These are phyloP conservation scores for Phytophthora litchii DNA, from an alignment of 352 stramenopile genomes.

Conservation along the genomic window DNA sequence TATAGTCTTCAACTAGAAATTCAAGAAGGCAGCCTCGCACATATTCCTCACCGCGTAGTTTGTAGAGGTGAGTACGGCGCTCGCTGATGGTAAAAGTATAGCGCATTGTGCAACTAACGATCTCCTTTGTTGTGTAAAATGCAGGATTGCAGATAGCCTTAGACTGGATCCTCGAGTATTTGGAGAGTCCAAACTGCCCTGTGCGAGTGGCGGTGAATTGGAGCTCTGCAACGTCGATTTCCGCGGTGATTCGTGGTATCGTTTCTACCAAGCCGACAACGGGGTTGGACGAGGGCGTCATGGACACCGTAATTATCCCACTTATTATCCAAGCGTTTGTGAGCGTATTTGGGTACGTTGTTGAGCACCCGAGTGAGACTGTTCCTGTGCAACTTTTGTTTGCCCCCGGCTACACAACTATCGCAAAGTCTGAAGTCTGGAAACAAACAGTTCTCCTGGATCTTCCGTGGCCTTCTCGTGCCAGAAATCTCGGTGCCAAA, in stretches of 20 bases:
- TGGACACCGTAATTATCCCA: constrained; percentile 35
- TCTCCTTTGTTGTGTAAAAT: constrained; percentile 2
- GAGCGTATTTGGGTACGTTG: constrained; percentile 44
- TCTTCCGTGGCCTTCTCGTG: constrained; percentile 35
- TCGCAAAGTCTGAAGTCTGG: constrained; percentile 41
- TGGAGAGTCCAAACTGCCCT: constrained; percentile 47
- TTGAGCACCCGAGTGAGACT: constrained; percentile 40
- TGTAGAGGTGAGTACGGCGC: constrained; percentile 28
- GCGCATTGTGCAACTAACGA: background rate
- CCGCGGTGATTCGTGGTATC: constrained; percentile 50
- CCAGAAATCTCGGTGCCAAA: constrained; percentile 6
- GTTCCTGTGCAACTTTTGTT: constrained; percentile 60
- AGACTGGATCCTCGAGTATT: constrained; percentile 53
- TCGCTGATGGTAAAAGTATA: constrained; percentile 3
- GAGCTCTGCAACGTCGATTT: constrained; percentile 40
- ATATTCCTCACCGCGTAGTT: constrained; percentile 35
- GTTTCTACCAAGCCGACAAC: constrained; percentile 45
- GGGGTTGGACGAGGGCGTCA: constrained; percentile 3
- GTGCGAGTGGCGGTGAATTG: constrained; percentile 53
- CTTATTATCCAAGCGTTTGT: constrained; percentile 56
- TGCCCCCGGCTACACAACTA: constrained; percentile 21
- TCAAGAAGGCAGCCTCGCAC: constrained; percentile 38
- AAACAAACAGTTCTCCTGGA: constrained; percentile 56
- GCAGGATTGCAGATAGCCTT: constrained; percentile 54
- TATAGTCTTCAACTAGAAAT: constrained; percentile 50